phyloP scores from a whole-genome alignment of 2,329 filamentous ascomycete species.

The Exophiala calicioides region DNA sequence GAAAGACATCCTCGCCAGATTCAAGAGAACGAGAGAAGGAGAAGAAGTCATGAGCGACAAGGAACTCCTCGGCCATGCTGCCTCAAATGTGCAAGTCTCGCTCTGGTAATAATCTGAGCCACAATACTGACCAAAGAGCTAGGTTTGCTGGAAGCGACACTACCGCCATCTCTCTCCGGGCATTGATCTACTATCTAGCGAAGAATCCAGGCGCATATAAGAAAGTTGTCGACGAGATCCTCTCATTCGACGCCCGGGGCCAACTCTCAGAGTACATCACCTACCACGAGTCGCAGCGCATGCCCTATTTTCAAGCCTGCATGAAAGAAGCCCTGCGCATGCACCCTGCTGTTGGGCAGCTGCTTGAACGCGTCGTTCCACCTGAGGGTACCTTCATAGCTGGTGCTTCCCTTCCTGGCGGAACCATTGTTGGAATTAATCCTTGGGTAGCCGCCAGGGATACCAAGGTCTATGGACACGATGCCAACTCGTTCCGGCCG shows the following conservation, averaged over 20 bases:
- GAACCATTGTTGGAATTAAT: constrained; percentile 26
- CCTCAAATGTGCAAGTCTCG: constrained; percentile 22
- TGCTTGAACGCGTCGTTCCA: constrained; percentile 50
- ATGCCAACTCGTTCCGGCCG: constrained; percentile 26
- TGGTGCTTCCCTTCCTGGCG: constrained; percentile 34
- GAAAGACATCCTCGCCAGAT: constrained; percentile 22
- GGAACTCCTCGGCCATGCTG: constrained; percentile 22
- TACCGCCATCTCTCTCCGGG: constrained; percentile 31
- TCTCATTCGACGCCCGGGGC: constrained; percentile 11
- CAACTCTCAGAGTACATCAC: constrained; percentile 24
- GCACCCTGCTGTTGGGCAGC: constrained; percentile 31
- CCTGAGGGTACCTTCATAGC: constrained; percentile 50
- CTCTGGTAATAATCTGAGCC: not conserved
- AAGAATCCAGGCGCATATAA: constrained; percentile 39
- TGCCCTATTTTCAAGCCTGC: constrained; percentile 38
- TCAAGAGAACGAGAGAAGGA: constrained; percentile 20
- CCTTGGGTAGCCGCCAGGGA: constrained; percentile 35
- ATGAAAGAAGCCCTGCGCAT: constrained; percentile 26
- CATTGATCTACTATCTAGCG: constrained; percentile 46
- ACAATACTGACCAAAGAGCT: not conserved
- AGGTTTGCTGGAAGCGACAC: constrained; percentile 28
- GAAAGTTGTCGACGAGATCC: constrained; percentile 22
- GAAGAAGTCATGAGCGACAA: constrained; percentile 24
- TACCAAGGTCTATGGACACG: constrained; percentile 28
- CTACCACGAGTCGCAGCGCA: constrained; percentile 37